A percentile compares a stretch with the other conserved stretches of the same genome.
These are phyloP conservation scores for Mycena crocata DNA, from an alignment of 768 basidiomycete species.

Conservation along the genomic window DNA sequence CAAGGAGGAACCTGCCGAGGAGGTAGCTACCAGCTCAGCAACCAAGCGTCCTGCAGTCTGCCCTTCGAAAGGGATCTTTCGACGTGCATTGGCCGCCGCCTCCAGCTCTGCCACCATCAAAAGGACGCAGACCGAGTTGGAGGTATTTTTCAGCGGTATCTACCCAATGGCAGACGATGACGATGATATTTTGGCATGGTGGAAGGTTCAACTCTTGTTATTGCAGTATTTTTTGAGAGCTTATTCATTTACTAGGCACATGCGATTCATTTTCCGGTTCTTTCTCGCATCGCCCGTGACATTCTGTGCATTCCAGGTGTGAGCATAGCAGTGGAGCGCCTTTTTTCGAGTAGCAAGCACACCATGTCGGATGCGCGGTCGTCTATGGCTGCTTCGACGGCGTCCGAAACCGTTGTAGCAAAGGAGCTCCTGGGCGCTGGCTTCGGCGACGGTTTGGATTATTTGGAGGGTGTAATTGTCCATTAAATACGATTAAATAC, in stretches of 20 bases:
- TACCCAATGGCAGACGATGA: conserved; percentile 10
- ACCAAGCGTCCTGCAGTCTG: neutral
- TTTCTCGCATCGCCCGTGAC: conserved; percentile 29
- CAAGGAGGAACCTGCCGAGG: neutral
- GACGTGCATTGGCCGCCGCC: neutral
- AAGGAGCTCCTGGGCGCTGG: conserved; percentile 32
- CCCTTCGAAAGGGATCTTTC: conserved; percentile 11
- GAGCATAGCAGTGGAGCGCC: conserved; percentile 32
- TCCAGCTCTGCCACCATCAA: no score
- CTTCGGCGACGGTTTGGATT: conserved; percentile 24
- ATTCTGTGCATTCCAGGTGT: conserved; percentile 33
- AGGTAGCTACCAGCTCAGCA: neutral
- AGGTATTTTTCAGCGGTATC: conserved; percentile 12
- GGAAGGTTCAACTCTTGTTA: conserved; percentile 2
- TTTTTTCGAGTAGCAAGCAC: conserved; percentile 32
- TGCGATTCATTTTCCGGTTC: conserved; percentile 2
- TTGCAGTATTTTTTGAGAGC: neutral
- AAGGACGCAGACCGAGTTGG: neutral
- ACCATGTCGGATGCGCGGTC: conserved; percentile 25
- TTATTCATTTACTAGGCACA: neutral
- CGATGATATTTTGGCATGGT: conserved; percentile 16
- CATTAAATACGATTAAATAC: conserved; percentile 17
- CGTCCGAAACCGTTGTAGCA: conserved; percentile 20
- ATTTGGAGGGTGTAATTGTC: conserved; percentile 26
- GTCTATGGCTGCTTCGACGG: conserved; percentile 28